Conservation (phyloP, 2,329 filamentous ascomycete genomes). For the Stagonosporopsis chrysanthemi region DNA sequence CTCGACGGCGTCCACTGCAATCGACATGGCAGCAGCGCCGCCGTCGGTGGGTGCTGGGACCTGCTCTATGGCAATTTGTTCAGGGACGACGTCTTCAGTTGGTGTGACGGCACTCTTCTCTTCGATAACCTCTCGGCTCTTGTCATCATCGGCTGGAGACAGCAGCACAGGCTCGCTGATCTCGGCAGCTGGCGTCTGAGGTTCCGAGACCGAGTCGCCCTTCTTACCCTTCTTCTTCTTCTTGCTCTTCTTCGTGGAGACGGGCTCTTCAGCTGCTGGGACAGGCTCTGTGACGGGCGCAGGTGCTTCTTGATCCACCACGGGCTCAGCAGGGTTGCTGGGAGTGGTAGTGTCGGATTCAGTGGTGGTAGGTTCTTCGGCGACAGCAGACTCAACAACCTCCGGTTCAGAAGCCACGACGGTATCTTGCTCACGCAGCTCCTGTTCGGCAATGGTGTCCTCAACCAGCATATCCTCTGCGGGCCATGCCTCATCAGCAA, state of each 20-base stretch:
- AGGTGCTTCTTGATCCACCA: conserved; percentile 9
- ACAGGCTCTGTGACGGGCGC: neutral
- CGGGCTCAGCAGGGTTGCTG: neutral
- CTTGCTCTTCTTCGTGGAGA: conserved; percentile 36
- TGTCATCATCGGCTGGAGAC: neutral
- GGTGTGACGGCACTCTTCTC: neutral
- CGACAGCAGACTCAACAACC: neutral
- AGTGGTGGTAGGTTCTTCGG: neutral
- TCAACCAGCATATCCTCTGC: conserved; percentile 14
- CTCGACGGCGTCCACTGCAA: neutral
- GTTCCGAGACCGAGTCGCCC: conserved; percentile 26
- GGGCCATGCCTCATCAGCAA: conserved; percentile 11
- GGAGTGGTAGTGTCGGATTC: neutral
- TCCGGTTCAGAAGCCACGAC: no score
- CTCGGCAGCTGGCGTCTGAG: conserved; percentile 23
- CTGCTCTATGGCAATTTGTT: neutral
- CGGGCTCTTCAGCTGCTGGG: neutral
- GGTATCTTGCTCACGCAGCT: neutral
- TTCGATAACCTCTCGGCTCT: neutral
- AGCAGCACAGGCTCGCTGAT: conserved; percentile 4
- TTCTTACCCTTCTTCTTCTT: conserved; percentile 42
- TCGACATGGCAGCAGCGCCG: neutral
- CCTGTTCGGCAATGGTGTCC: conserved; percentile 1
- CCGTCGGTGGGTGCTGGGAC: neutral
- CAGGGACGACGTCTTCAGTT: neutral